These are phyloP conservation scores for Candida tammaniensis DNA, from an alignment of 805 yeast species.

Conservation along the genomic window DNA sequence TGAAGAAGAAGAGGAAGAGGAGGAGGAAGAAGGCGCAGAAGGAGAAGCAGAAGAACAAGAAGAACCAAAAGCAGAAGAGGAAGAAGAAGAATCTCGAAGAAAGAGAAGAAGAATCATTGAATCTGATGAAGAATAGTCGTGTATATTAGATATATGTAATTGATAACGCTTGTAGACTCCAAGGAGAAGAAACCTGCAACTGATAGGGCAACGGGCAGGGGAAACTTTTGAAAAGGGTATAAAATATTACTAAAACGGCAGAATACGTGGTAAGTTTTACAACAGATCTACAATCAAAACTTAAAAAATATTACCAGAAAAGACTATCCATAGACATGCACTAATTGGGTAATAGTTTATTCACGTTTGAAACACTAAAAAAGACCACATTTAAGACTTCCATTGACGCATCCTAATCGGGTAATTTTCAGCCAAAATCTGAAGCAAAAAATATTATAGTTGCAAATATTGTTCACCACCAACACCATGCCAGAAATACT, in stretches of 20 bases:
- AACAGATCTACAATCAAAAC: too few relatives aligned
- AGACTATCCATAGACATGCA: too few relatives aligned
- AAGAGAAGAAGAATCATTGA: slow-evolving; percentile 49
- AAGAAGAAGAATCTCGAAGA: slow-evolving; percentile 32
- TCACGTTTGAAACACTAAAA: too few relatives aligned
- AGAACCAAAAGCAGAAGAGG: slow-evolving; percentile 8
- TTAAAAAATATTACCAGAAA: too few relatives aligned
- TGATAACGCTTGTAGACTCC: neutral
- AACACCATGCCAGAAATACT: too few relatives aligned
- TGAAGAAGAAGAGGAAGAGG: slow-evolving; percentile 20
- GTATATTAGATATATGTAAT: slow-evolving; percentile 7
- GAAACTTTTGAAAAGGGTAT: too few relatives aligned
- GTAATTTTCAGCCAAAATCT: slow-evolving; percentile 1
- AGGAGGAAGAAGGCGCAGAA: slow-evolving; percentile 53
- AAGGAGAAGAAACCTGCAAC: neutral
- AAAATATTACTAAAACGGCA: too few relatives aligned
- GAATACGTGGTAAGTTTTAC: too few relatives aligned
- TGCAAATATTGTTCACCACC: too few relatives aligned
- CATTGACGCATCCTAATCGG: slow-evolving; percentile 1
- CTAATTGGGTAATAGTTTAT: too few relatives aligned
- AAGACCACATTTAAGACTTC: too few relatives aligned
- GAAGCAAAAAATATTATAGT: too few relatives aligned
- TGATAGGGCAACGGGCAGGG: neutral
- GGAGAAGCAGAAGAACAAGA: slow-evolving; percentile 9
- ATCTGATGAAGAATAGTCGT: slow-evolving; percentile 49